These are phyloP conservation scores for Parietaria judaica DNA, from an alignment of 306 rosid genomes.

Conservation along the genomic window DNA sequence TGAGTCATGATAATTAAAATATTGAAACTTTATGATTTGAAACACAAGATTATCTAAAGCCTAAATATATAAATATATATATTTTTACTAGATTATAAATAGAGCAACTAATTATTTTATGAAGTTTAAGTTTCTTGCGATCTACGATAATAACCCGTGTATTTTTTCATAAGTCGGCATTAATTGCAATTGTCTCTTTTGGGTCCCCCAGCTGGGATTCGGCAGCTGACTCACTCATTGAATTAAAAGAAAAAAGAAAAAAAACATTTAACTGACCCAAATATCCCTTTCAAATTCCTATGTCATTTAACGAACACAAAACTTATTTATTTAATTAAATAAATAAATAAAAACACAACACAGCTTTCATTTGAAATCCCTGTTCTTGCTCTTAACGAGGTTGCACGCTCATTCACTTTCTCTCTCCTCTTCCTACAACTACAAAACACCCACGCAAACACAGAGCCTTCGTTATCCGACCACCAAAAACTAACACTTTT, in stretches of 20 bases:
- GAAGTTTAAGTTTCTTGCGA: no score
- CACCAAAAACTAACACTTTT: background rate
- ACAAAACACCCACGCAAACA: constrained; percentile 3
- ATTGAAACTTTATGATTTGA: no score
- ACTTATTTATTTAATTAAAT: no score
- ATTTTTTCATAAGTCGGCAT: no score
- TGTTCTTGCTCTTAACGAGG: constrained; percentile 77
- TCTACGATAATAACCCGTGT: no score
- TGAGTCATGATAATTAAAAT: no score
- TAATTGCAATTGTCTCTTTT: background rate
- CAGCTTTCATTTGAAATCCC: constrained; percentile 89
- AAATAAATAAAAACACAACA: constrained; percentile 7
- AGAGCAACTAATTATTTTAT: no score
- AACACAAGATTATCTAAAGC: no score
- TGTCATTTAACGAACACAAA: constrained; percentile 1
- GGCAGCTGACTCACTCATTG: background rate
- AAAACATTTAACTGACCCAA: background rate
- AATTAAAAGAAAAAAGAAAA: background rate
- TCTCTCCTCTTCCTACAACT: constrained; percentile 13
- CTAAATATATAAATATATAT: no score
- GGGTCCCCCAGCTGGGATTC: constrained; percentile 6
- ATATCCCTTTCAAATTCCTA: constrained; percentile 28
- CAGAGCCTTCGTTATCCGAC: background rate
- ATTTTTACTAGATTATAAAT: no score
- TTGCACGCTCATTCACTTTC: constrained; percentile 55